Conservation (phyloP, 768 basidiomycete species). For the Paxillus involutus region DNA sequence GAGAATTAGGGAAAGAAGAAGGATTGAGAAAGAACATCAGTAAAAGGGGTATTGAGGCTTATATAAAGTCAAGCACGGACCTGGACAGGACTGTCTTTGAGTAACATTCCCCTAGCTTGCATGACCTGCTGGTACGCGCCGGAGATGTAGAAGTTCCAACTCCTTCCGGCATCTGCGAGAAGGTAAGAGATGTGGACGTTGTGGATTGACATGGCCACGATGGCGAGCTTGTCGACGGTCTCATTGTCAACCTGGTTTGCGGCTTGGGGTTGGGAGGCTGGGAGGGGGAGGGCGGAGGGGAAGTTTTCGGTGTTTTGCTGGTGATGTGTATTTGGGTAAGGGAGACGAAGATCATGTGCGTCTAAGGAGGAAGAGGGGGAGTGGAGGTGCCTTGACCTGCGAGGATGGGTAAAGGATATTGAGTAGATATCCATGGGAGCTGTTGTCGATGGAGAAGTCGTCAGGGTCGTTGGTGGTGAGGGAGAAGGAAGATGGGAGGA, state of each 20-base stretch:
- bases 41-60: conserved; percentile 5
- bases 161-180: conserved; percentile 60
- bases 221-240: conserved; percentile 74
- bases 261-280: conserved; percentile 30
- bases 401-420: conserved; percentile 90
- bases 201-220: conserved; percentile 78
- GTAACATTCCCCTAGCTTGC: conserved; percentile 81
- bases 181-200: conserved; percentile 84
- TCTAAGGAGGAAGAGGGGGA: conserved; percentile 66
- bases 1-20: background rate
- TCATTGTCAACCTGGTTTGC: conserved; percentile 57
- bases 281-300: conserved; percentile 39
- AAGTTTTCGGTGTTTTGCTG: conserved; percentile 25
- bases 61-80: conserved; percentile 37
- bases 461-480: background rate
- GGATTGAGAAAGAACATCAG: conserved; percentile 5
- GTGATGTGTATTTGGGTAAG: conserved; percentile 38
- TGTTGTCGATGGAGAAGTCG: conserved; percentile 4
- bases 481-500: background rate
- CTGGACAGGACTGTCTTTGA: conserved; percentile 88
- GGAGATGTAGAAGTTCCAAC: conserved; percentile 89
- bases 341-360: conserved; percentile 50
- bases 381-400: conserved; percentile 65
- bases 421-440: conserved; percentile 88
- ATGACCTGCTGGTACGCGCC: conserved; percentile 94